Conservation (phyloP, 192 early-diverging fungal species). For the Rhizophagus clarus region DNA sequence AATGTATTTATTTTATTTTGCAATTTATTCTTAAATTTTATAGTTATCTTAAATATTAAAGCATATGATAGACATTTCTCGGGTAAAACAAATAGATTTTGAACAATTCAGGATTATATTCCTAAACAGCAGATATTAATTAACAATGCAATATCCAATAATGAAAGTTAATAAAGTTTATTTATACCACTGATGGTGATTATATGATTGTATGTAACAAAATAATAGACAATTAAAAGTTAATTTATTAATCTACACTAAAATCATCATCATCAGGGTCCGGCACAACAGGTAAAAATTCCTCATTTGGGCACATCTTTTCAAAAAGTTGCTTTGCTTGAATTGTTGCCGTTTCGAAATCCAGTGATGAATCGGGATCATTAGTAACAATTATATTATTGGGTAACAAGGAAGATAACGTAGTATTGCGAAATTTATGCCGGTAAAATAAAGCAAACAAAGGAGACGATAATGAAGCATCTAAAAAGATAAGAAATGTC, state of each 20-base stretch:
- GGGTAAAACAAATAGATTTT: not conserved
- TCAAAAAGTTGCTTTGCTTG: conserved; percentile 51
- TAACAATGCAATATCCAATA: not conserved
- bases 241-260: not conserved
- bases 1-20: not conserved
- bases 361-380: conserved; percentile 46
- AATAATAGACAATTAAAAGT: not conserved
- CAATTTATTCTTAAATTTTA: not conserved
- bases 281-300: conserved; percentile 52
- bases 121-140: not conserved
- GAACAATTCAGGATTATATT: not conserved
- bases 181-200: not conserved
- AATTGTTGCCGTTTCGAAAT: conserved; percentile 48
- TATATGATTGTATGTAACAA: too few species aligned
- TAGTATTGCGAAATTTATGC: conserved; percentile 39
- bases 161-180: not conserved
- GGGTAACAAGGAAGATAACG: conserved; percentile 39
- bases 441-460: conserved; percentile 51
- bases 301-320: conserved; percentile 39
- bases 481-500: conserved; percentile 20
- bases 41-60: not conserved
- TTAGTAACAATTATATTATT: conserved; percentile 47
- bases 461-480: conserved; percentile 18
- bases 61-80: too few species aligned
- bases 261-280: conserved; percentile 41